Base-by-base conservation (phyloP, 352 stramenopile genomes). In the Aphanomyces euteiches region DNA sequence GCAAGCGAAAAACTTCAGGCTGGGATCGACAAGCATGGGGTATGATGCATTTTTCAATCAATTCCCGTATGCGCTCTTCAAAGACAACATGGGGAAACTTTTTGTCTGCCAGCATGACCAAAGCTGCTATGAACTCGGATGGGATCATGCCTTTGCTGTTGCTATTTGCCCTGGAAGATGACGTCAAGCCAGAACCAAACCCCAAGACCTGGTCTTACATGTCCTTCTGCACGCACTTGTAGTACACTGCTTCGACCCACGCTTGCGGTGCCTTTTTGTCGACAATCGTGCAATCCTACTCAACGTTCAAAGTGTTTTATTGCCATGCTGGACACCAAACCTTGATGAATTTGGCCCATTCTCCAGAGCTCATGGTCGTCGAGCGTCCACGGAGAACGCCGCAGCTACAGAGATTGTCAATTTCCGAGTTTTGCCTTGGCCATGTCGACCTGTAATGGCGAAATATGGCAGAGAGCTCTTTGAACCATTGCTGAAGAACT, bases 391-490 rank as follows among this genome's bases (percentile, higher is more conserved):
- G 78, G 0, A 84, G 80, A 10, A 78, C 76, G 40, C 79, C 91
- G 37, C 84, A 84, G 66, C 85, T 90, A 67, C 10, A 67, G 47
- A 21, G 5, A 34, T 56, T 60, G 34, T n/a, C 58, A 8, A 13
- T 15, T 7, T 10, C 15, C 72, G 13, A 64, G 10, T 17, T 4
- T 28, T 12, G 28, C 4, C 19, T 63, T 10, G 15, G 5, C 36
- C 4, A 1, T n/a, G 43, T 3, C 7, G 5, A 89, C 81, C 81
- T 88, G 72, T 93, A 93, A 71, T 93, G 82, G 60, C 88, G 90
- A 75, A 92, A 93, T 53, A 92, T 93, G 36, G 90, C 85, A 74
- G 82, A 80, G 34, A 92, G 73, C 60, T 93, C 85, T 57, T 87
- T 90, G 78, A 79, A 87, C 75, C 90, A 89, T 8, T 84, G 63